These are phyloP conservation scores for Penicillium desertorum DNA, from an alignment of 495 filamentous ascomycete genomes.

Conservation along the genomic window DNA sequence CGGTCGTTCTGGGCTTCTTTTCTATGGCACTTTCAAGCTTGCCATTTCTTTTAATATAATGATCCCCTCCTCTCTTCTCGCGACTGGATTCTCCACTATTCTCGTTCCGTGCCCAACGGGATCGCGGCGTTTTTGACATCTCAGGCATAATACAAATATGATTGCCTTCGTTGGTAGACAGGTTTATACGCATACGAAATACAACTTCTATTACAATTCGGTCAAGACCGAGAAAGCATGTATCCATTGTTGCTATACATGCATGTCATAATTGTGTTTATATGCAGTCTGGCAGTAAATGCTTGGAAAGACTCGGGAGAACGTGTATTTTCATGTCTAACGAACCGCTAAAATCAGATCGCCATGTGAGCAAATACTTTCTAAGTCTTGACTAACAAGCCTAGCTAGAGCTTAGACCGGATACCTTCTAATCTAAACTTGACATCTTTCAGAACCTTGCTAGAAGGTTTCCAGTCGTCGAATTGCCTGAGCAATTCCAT, in stretches of 20 bases:
- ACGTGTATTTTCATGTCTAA: neutral
- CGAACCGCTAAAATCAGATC: neutral
- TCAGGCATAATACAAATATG: neutral
- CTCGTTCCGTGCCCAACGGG: neutral
- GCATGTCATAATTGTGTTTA: neutral
- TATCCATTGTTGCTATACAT: neutral
- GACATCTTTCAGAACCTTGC: slow-evolving; percentile 90
- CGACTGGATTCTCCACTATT: neutral
- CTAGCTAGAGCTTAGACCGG: slow-evolving; percentile 72
- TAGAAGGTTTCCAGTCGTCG: slow-evolving; percentile 88
- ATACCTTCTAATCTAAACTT: slow-evolving; percentile 94
- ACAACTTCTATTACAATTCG: neutral
- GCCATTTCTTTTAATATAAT: neutral
- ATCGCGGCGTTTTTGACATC: neutral
- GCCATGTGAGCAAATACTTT: neutral
- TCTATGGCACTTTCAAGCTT: slow-evolving; percentile 3
- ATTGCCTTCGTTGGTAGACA: neutral
- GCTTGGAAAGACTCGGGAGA: neutral
- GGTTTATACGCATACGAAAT: neutral
- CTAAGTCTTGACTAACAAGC: neutral
- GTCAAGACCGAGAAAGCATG: neutral
- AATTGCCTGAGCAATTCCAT: slow-evolving; percentile 80
- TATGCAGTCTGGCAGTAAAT: neutral
- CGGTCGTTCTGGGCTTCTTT: slow-evolving; percentile 10
- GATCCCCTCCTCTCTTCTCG: slow-evolving; percentile 2